A percentile compares a stretch with the other conserved stretches of the same genome.
These are phyloP conservation scores for Nicotiana tabacum DNA, from an alignment of 257 asterid genomes.

Conservation along the genomic window DNA sequence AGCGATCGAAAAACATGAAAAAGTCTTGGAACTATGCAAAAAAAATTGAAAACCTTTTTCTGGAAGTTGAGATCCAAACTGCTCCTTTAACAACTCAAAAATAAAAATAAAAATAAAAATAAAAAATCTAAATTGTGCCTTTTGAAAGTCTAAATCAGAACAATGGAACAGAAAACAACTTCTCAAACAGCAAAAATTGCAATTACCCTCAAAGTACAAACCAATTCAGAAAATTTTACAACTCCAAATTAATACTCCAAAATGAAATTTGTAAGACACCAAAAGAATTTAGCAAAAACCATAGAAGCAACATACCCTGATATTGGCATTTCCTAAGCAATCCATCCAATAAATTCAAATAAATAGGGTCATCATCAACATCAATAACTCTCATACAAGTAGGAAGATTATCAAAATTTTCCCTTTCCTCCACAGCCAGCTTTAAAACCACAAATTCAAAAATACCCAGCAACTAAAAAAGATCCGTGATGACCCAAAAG, in stretches of 20 bases:
- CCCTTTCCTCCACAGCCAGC: conserved; percentile 60
- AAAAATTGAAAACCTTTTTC: not conserved
- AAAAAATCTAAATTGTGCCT: not conserved
- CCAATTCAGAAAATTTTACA: no score
- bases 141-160: not conserved
- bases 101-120: no score
- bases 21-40: not conserved
- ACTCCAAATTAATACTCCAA: no score
- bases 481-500: not conserved
- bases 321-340: no score
- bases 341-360: conserved; percentile 62
- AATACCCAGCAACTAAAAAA: conserved; percentile 15
- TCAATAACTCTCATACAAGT: conserved; percentile 85
- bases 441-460: conserved; percentile 3
- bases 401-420: conserved; percentile 48
- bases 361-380: conserved; percentile 78
- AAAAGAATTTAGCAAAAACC: no score
- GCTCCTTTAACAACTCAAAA: not conserved
- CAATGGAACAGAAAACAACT: not conserved
- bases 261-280: no score
- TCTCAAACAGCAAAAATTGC: not conserved
- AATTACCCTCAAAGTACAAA: not conserved
- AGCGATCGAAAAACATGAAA: not conserved
- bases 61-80: not conserved
- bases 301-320: no score